These are phyloP conservation scores for Pleurotus pulmonarius DNA, from an alignment of 768 basidiomycete genomes.

Conservation along the genomic window DNA sequence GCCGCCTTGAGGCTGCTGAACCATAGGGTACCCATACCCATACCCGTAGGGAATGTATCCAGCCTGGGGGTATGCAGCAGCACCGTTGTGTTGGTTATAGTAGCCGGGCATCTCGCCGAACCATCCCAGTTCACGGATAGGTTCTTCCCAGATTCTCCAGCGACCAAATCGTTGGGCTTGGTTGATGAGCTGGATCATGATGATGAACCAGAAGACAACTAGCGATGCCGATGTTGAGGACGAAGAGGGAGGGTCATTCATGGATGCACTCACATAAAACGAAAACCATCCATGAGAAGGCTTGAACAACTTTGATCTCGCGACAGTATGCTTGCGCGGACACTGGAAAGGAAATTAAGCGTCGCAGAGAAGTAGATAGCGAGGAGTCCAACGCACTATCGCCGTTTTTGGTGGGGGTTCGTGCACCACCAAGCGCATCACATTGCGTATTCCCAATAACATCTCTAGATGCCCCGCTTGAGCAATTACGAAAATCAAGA, in stretches of 20 bases:
- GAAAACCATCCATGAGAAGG: conserved; percentile 76
- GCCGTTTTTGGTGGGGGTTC: conserved; percentile 48
- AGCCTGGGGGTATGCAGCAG: conserved; percentile 22
- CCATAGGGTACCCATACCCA: conserved; percentile 33
- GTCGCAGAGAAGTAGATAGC: neutral
- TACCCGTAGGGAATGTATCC: conserved; percentile 26
- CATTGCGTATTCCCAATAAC: conserved; percentile 66
- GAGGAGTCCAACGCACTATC: conserved; percentile 36
- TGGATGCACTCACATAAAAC: conserved; percentile 20
- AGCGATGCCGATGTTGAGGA: conserved; percentile 14
- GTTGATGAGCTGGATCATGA: conserved; percentile 54
- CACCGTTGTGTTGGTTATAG: conserved; percentile 35
- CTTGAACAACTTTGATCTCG: conserved; percentile 76
- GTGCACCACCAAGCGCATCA: conserved; percentile 39
- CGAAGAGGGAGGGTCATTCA: too few species aligned
- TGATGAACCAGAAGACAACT: conserved; percentile 42
- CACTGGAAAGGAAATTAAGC: conserved; percentile 34
- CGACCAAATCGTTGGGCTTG: conserved; percentile 54
- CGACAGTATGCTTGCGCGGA: conserved; percentile 59
- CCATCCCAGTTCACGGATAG: conserved; percentile 71
- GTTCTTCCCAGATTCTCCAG: conserved; percentile 53
- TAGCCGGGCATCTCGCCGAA: conserved; percentile 70
- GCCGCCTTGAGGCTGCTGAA: conserved; percentile 25
- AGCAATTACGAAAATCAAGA: neutral
- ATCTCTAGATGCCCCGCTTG: conserved; percentile 42